Evolutionary conservation across 495 filamentous ascomycete genomes (phyloP).

Genomic region (Jackrogersella minutella): DNA sequence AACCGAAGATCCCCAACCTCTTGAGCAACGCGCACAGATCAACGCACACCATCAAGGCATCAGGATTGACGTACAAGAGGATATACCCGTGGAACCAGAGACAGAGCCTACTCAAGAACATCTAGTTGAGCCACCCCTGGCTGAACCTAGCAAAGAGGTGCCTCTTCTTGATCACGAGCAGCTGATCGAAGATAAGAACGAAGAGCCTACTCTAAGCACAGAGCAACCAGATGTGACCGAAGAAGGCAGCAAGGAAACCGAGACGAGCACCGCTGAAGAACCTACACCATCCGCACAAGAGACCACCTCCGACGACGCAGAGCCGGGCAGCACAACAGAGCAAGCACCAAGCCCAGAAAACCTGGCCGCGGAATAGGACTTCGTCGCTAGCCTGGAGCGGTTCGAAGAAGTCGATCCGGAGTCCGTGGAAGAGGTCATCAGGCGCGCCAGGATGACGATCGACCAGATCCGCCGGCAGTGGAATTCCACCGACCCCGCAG

Average conservation of each 20-base stretch:
- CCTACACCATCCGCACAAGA: conserved; percentile 24
- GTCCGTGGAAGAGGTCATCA: conserved; percentile 1
- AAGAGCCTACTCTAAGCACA: conserved; percentile 32
- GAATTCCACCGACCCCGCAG: neutral
- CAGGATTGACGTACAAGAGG: conserved; percentile 26
- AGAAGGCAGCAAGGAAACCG: conserved; percentile 14
- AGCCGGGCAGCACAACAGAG: conserved; percentile 10
- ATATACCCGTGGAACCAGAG: conserved; percentile 41
- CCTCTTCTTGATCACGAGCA: conserved; percentile 34
- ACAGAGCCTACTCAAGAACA: conserved; percentile 17
- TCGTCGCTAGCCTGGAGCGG: conserved; percentile 33
- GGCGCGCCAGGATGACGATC: neutral
- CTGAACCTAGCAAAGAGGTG: conserved; percentile 24
- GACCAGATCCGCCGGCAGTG: conserved; percentile 15
- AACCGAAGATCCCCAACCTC: neutral
- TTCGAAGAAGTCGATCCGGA: conserved; percentile 20
- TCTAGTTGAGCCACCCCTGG: conserved; percentile 37
- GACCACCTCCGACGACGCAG: conserved; percentile 14
- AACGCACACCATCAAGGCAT: conserved; percentile 13
- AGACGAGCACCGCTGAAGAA: conserved; percentile 5
- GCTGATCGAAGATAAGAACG: conserved; percentile 39
- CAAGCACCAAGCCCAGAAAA: conserved; percentile 27
- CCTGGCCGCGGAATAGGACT: conserved; percentile 36
- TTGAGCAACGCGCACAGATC: conserved; percentile 9
- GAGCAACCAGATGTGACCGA: conserved; percentile 29